Base-by-base conservation (phyloP, 768 basidiomycete genomes). In the Hydnomerulius pinastri region DNA sequence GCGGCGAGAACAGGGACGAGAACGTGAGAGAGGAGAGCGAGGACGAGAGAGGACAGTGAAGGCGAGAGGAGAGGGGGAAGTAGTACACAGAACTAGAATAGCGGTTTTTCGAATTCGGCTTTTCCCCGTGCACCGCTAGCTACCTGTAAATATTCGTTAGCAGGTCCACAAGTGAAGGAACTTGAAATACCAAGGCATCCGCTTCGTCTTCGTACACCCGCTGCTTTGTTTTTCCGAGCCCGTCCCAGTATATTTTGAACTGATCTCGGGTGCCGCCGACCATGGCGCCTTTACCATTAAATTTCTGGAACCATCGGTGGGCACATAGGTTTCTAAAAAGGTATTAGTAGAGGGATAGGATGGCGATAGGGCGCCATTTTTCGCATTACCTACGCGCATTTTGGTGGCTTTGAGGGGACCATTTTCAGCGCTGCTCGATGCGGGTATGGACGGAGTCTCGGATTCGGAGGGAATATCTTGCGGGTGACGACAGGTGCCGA, bases 261-360 rank as follows among this genome's bases (percentile, higher is more conserved):
- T 43, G 29, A 13, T 30, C 29, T 30, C 29, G 29, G 13, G 29
- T 30, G 29, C 29, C 29, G 13, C 29, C 42, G n/a, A n/a, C 18
- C 8, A 23, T 43, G 25, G 42, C 29, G 42, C 42, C 4, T 4
- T 29, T 29, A 4, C 9, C n/a, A 3, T 13, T 42, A n/a, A 42
- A 24, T 25, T 27, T 7, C 24, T 42, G 23, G 41, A 42, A 24
- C 41, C 41, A 43, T 9, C 7, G 25, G 25, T 27, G 29, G 6
- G 42, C 17, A n/a, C 41, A 42, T n/a, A 42, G 27, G 41, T 42
- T 42, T n/a, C 42, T 43, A 30, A 13, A 30, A 30, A 30, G 29
- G 13, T 30, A 13, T 7, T 13, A 30, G 8, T 30, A 8, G 29
- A 30, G 13, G 8, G 13, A 30, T 30, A 13, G 29, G 13, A 30